Percentiles rank a stretch among this genome's conserved stretches.
phyloP scores from a whole-genome alignment of 805 yeast species.

The Wickerhamiella vanderwaltii region DNA sequence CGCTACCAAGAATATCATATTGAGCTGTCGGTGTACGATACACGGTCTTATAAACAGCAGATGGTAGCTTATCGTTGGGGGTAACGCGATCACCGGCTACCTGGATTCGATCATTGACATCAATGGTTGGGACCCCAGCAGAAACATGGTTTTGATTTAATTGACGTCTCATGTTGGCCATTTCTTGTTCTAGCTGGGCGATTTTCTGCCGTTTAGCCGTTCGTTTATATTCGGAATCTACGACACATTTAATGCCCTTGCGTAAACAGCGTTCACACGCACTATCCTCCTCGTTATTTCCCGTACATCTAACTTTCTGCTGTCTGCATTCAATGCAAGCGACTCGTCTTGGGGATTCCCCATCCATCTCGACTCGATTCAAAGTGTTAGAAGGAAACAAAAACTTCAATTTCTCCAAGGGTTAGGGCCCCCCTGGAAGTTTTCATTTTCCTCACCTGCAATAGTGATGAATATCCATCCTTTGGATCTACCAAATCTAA shows the following conservation, averaged over 20 bases:
- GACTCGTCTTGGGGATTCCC: conserved; percentile 7
- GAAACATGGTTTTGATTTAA: conserved; percentile 11
- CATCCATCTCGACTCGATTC: not conserved
- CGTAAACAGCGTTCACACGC: conserved; percentile 77
- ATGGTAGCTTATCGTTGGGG: conserved; percentile 8
- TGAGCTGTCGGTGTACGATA: not conserved
- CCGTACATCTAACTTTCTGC: conserved; percentile 44
- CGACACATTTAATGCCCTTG: conserved; percentile 54
- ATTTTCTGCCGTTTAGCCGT: conserved; percentile 60
- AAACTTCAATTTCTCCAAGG: not conserved
- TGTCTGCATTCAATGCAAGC: conserved; percentile 97
- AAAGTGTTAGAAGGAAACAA: too few species aligned
- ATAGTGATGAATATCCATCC: conserved; percentile 13
- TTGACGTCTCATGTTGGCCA: conserved; percentile 47
- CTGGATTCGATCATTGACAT: not conserved
- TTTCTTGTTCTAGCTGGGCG: conserved; percentile 55
- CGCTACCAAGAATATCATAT: conserved; percentile 1
- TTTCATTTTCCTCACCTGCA: not conserved
- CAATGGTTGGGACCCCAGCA: conserved; percentile 1
- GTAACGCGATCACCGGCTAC: not conserved
- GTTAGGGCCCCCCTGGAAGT: not conserved
- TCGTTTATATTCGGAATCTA: conserved; percentile 74
- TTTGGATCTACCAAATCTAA: conserved; percentile 25
- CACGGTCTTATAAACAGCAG: conserved; percentile 3
- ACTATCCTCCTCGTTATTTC: conserved; percentile 41